Evolutionary conservation across 306 rosid genomes (phyloP), one percentile per base, ranked within the genome.

Genomic region (Quercus engelmannii): DNA sequence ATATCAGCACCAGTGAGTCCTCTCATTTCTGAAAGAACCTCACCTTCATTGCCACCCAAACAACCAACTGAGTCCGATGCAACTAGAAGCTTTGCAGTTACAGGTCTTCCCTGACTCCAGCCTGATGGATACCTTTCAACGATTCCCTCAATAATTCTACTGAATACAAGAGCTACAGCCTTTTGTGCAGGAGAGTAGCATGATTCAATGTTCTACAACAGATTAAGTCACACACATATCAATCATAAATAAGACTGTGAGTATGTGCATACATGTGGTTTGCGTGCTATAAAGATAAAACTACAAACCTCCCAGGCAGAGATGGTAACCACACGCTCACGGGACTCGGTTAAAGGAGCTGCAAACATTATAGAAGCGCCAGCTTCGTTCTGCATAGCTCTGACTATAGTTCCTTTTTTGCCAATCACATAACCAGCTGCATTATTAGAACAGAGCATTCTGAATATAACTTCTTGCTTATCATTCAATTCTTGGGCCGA

Each of bases 351-450:
- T 77, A 75, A 65, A 74, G 89, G 86, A 83, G 89, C 79, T 80
- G 89, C 80, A 85, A 90, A 90, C 80, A 54, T 73, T 56, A 90
- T 90, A 71, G 90, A 81, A 81, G 94, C 94, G 54, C 94, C 92
- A 52, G 94, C 82, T 84, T 81, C 79, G 69, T 35, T 83, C 82
- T 90, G 89, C 56, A 90, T 77, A 73, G 84, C 82, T 81, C 87
- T 86, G 58, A 90, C 85, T 41, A 86, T 85, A 58, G 84, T 46
- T 64, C 92, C 92, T 75, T 55, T 86, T 83, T 82, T 81, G 63
- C 94, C 94, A 81, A 90, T 90, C 82, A 90, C 88, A 74, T 89
- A 75, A 59, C 94, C 94, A 65, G 94, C 92, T 55, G 74, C 82
- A 70, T 61, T 83, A 74, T 85, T 86, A 62, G 94, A 85, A 81